These are phyloP conservation scores for Didymella pomorum DNA, from an alignment of 2,329 filamentous ascomycete species.

Conservation along the genomic window DNA sequence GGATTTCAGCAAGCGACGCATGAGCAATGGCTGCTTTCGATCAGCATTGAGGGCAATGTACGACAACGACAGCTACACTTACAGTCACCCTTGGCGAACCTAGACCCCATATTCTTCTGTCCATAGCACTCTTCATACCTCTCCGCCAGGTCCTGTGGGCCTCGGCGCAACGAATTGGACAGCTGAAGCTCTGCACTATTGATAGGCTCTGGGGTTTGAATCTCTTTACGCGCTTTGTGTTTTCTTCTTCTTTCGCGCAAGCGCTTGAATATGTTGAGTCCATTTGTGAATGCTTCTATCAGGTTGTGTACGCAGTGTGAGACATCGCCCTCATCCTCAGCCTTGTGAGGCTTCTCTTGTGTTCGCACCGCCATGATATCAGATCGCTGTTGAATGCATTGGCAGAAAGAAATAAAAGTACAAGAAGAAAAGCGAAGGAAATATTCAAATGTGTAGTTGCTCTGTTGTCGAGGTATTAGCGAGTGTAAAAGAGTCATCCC, in stretches of 20 bases:
- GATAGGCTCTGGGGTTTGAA: conserved; percentile 27
- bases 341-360: conserved; percentile 28
- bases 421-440: conserved; percentile 26
- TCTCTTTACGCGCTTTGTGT: conserved; percentile 40
- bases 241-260: conserved; percentile 48
- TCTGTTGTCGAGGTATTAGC: conserved; percentile 31
- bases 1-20: conserved; percentile 55
- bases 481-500: conserved; percentile 38
- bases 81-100: conserved; percentile 57
- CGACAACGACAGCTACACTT: conserved; percentile 24
- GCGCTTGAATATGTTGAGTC: conserved; percentile 56
- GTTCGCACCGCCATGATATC: conserved; percentile 37
- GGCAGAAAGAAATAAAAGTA: conserved; percentile 19
- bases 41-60: not conserved
- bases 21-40: conserved; percentile 53
- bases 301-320: conserved; percentile 52
- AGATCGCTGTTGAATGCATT: conserved; percentile 18
- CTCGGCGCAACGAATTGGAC: conserved; percentile 51
- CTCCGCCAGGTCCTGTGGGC: conserved; percentile 54
- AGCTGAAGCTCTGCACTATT: conserved; percentile 50
- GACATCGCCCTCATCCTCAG: conserved; percentile 38
- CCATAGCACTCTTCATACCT: conserved; percentile 53
- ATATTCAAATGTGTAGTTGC: conserved; percentile 26
- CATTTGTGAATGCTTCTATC: conserved; percentile 56
- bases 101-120: conserved; percentile 42